Base-by-base conservation (phyloP, 768 basidiomycete species). In the Boletus huronensis region DNA sequence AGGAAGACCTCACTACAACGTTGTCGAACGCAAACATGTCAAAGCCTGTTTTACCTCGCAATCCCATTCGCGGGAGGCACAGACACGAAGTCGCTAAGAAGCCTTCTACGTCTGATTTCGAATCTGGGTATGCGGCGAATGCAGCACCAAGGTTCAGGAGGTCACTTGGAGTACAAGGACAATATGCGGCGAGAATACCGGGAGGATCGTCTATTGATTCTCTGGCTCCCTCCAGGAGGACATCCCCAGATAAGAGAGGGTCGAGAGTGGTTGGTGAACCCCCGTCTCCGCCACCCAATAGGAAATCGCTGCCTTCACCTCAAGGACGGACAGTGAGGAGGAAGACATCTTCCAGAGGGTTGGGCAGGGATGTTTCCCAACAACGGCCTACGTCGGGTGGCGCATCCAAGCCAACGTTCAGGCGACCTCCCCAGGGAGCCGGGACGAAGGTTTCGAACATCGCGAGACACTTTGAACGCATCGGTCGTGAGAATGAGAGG, bases 61-160 rank as follows among this genome's bases (percentile, higher is more conserved):
- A 65, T 16, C 64, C 75, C 6, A 51, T 74, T 19, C 79, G 83
- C 35, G 75, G 75, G 32, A 77, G 81, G 54, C 82, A 83, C 62
- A 67, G 55, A 54, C 79, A 77, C 36, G 60, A 77, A 43, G 70
- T 79, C 40, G 62, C 72, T 14, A 79, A 76, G 64, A 83, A 83
- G 58, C 72, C 82, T 36, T 85, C 87, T 9, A 77, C 78, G 10
- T 95, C 93, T 6, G 94, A 96, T 66, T 92, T 92, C 50, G 94
- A 96, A 72, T 83, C 88, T 52, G 84, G 93, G 44, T 96, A 95
- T 71, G 93, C 93, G 4, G 90, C 87, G n/a, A 94, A 94, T 64
- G 85, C 93, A 54, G 93, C 91, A 1, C 87, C 92, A 2, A 79
- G 82, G 59, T 86, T 90, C 60, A 74, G 87, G 23, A 82, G 82